Evolutionary conservation across 441 rosid species (phyloP).

Genomic region (Gossypium laxum): DNA sequence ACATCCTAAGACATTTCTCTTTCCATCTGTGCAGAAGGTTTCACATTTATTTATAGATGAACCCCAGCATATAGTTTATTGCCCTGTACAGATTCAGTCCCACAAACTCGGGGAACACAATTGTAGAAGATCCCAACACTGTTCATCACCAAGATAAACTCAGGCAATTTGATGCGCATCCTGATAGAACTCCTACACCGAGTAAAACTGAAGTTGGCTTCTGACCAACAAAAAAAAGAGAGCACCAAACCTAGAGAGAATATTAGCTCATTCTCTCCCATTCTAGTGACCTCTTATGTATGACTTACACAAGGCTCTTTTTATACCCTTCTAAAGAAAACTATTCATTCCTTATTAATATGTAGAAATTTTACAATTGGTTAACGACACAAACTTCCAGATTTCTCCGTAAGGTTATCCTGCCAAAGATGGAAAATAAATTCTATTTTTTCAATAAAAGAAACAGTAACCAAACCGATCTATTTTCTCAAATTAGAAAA

Average conservation of each 20-base stretch:
- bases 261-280: slow-evolving; percentile 1
- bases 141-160: neutral
- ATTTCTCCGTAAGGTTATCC: neutral
- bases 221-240: neutral
- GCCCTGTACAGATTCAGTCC: neutral
- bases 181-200: neutral
- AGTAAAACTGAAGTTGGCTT: neutral
- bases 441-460: neutral
- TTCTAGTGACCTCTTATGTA: neutral
- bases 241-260: neutral
- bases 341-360: neutral
- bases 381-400: neutral
- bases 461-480: neutral
- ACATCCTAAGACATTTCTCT: neutral
- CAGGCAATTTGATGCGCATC: neutral
- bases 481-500: neutral
- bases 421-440: neutral
- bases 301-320: neutral
- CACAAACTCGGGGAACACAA: neutral
- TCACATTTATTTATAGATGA: neutral
- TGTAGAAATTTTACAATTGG: neutral
- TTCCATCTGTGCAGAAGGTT: slow-evolving; percentile 3
- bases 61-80: neutral
- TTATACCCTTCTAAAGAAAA: neutral
- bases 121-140: neutral